A percentile compares a stretch with the other conserved stretches of the same genome.
These are phyloP conservation scores for Vitis vinifera DNA, from an alignment of 164 flowering plant species.

Conservation along the genomic window ASM3070453v1 NC_081821.1:10740501-10741000, in stretches of 20 bases:
- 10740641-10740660: conserved; percentile 17
- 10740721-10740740: neutral
- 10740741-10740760: neutral
- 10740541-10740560: conserved; percentile 72
- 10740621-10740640: conserved; percentile 56
- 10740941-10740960: too few species aligned
- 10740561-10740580: conserved; percentile 95
- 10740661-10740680: conserved; percentile 1
- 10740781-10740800: neutral
- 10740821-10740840: too few species aligned
- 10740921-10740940: too few species aligned
- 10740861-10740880: too few species aligned
- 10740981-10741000: too few species aligned
- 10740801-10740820: too few species aligned
- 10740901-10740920: too few species aligned
- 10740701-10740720: neutral
- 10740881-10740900: too few species aligned
- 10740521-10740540: conserved; percentile 66
- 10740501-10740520: conserved; percentile 51
- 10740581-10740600: conserved; percentile 69
- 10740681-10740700: neutral
- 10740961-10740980: too few species aligned
- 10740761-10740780: neutral
- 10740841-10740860: too few species aligned
- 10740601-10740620: conserved; percentile 79